A percentile compares a stretch with the other conserved stretches of the same genome.
Conservation (phyloP, 164 flowering plant species). For the Chimonanthus praecox region DNA sequence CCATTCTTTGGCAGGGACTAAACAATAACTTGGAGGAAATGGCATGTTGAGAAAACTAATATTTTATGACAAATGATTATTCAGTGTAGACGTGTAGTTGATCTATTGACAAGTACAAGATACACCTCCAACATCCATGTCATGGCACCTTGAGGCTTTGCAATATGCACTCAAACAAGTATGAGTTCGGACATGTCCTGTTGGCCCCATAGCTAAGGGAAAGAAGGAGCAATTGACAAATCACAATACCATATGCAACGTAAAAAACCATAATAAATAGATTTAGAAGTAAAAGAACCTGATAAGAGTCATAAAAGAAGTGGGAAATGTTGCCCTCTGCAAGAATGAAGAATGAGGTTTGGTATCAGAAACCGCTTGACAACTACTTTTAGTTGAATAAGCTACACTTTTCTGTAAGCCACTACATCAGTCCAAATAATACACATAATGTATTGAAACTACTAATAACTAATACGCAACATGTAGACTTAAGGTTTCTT, state of each 20-base stretch:
- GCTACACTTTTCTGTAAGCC: neutral
- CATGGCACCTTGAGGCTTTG: neutral
- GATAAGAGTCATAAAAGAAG: constrained; percentile 26
- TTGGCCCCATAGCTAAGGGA: neutral
- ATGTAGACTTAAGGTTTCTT: too few species aligned
- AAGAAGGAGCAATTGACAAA: neutral
- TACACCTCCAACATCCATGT: neutral
- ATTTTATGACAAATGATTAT: too few species aligned
- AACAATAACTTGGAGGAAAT: too few species aligned
- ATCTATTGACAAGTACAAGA: neutral
- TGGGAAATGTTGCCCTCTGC: constrained; percentile 41
- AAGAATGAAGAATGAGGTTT: constrained; percentile 13
- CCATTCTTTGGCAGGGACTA: too few species aligned
- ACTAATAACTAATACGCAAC: neutral
- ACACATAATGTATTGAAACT: neutral
- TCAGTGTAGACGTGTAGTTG: too few species aligned
- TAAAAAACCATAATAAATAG: neutral
- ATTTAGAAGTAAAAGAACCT: constrained; percentile 28
- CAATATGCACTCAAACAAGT: neutral
- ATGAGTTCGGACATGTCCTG: neutral
- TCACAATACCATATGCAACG: too few species aligned
- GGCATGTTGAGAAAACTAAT: too few species aligned
- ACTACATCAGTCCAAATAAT: neutral
- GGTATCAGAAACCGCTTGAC: constrained; percentile 6
- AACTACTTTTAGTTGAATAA: neutral